Conservation (phyloP, 495 filamentous ascomycete genomes). For the Tuber aestivum region DNA sequence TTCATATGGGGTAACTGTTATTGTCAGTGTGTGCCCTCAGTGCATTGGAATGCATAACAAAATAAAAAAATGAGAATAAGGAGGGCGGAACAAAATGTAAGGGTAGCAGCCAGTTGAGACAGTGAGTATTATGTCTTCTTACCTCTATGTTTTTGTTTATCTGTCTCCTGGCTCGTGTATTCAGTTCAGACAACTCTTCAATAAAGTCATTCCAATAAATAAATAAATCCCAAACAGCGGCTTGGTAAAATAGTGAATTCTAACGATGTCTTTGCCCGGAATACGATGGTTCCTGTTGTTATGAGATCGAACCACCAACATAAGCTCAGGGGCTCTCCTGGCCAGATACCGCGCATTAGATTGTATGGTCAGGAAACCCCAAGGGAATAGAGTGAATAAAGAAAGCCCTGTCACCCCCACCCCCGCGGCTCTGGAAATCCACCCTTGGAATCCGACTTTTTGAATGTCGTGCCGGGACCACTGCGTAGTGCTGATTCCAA, state of each 20-base stretch:
- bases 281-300: too few relatives aligned
- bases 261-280: not conserved
- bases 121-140: conserved; percentile 1
- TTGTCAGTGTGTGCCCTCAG: not conserved
- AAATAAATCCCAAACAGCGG: not conserved
- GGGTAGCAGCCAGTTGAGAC: not conserved
- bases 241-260: not conserved
- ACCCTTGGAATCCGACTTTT: too few relatives aligned
- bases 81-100: not conserved
- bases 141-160: not conserved
- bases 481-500: too few relatives aligned
- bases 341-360: too few relatives aligned
- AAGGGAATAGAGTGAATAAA: too few relatives aligned
- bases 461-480: too few relatives aligned
- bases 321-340: not conserved
- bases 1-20: not conserved
- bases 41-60: not conserved
- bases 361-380: not conserved
- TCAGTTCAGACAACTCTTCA: not conserved
- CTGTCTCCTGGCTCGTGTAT: not conserved
- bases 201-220: not conserved
- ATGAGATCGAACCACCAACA: not conserved
- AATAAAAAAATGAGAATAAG: not conserved
- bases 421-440: too few relatives aligned
- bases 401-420: too few relatives aligned